These are phyloP conservation scores for Rubus parviflorus DNA, from an alignment of 306 rosid species.

Conservation along the genomic window DNA sequence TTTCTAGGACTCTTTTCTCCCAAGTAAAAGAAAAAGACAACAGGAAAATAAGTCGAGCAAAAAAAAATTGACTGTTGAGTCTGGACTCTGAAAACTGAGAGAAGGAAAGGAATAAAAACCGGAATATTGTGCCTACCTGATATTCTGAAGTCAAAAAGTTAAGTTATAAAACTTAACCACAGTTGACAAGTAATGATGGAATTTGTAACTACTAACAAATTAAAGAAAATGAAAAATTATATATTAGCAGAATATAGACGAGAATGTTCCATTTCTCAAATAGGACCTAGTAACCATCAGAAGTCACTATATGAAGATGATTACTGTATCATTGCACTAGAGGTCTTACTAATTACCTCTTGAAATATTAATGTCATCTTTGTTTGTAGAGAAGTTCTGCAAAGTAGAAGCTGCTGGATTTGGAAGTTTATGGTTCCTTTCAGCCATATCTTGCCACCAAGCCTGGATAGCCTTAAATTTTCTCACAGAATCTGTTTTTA, in stretches of 20 bases:
- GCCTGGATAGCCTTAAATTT: slow-evolving; percentile 82
- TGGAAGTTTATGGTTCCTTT: slow-evolving; percentile 42
- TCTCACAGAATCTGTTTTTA: slow-evolving; percentile 57
- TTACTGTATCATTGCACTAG: not conserved
- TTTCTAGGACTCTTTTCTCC: not conserved
- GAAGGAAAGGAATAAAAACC: not conserved
- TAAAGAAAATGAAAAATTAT: not conserved
- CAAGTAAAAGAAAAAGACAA: not conserved
- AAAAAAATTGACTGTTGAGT: not conserved
- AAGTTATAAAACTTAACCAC: not conserved
- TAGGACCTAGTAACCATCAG: not conserved
- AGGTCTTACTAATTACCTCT: slow-evolving; percentile 44
- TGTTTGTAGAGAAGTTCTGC: slow-evolving; percentile 25
- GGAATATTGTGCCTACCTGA: not conserved
- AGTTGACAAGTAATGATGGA: not conserved
- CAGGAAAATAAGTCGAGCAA: not conserved
- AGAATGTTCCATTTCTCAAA: not conserved
- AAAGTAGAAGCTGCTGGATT: slow-evolving; percentile 39
- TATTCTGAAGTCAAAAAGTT: not conserved
- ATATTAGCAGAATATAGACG: not conserved
- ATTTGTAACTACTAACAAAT: not conserved
- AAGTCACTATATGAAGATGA: not conserved
- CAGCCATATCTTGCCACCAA: slow-evolving; percentile 95
- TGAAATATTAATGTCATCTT: slow-evolving; percentile 25
- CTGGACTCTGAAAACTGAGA: not conserved